These are phyloP conservation scores for Xylaria sp. DNA, from an alignment of 2,329 filamentous ascomycete genomes.

Conservation along the genomic window DNA sequence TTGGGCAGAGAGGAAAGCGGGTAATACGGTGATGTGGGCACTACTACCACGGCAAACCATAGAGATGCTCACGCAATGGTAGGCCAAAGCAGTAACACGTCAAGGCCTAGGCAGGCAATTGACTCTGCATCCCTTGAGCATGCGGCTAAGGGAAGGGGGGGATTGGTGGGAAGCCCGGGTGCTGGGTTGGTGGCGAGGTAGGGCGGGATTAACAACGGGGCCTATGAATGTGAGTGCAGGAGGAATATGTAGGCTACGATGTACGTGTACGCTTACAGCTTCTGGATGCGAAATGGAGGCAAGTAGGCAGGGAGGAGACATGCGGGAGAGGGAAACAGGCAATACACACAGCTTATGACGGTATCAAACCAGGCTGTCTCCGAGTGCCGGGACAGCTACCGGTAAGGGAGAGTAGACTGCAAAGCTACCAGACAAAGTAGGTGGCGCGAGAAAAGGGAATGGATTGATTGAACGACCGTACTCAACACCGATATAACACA, in stretches of 20 bases:
- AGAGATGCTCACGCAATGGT: conserved; percentile 43
- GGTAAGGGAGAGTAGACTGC: conserved; percentile 9
- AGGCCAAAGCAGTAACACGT: conserved; percentile 52
- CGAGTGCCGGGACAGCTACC: conserved; percentile 55
- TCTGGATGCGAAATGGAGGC: conserved; percentile 36
- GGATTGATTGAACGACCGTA: conserved; percentile 8
- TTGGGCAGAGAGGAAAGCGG: conserved; percentile 46
- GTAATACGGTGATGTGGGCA: conserved; percentile 46
- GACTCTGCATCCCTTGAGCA: conserved; percentile 47
- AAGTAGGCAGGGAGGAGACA: conserved; percentile 31
- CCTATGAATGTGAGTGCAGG: conserved; percentile 39
- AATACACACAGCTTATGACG: conserved; percentile 34
- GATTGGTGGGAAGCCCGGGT: conserved; percentile 46
- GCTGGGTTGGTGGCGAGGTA: conserved; percentile 39
- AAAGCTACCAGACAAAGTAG: conserved; percentile 15
- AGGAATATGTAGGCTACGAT: conserved; percentile 44
- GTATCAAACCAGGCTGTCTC: conserved; percentile 71
- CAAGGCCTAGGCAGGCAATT: conserved; percentile 48
- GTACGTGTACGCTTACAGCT: conserved; percentile 43
- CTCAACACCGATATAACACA: conserved; percentile 24
- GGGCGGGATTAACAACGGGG: conserved; percentile 42
- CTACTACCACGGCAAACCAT: conserved; percentile 50
- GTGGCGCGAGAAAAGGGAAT: conserved; percentile 19
- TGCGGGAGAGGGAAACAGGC: conserved; percentile 36
- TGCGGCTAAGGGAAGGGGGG: conserved; percentile 43